Percentiles rank a stretch among this genome's conserved stretches.
phyloP scores from a whole-genome alignment of 805 yeast species.

The Starmerella roubikii region DNA sequence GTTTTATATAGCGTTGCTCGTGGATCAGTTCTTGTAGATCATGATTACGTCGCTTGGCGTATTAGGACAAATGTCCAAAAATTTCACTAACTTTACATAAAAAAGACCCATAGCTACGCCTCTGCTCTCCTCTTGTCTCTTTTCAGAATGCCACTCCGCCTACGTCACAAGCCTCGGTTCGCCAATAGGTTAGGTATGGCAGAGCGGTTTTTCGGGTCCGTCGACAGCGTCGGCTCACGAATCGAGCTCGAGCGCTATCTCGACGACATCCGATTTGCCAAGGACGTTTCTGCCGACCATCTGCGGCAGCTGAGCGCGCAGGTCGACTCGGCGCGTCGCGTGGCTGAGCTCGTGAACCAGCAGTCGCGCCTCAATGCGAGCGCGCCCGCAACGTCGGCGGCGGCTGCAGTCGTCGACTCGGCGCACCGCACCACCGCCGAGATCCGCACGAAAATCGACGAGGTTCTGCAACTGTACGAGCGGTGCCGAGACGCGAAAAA shows the following conservation, averaged over 20 bases:
- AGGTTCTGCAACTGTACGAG: conserved; percentile 13
- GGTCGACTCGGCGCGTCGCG: conserved; percentile 2
- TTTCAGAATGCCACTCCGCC: no score
- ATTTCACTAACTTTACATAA: no score
- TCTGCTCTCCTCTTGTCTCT: no score
- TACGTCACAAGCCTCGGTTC: no score
- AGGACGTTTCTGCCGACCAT: conserved; percentile 5
- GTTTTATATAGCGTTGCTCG: no score
- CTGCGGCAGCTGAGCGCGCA: conserved; percentile 5
- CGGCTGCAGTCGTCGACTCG: conserved; percentile 7
- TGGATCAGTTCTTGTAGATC: no score
- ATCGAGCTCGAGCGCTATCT: conserved; percentile 16
- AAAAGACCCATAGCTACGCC: no score
- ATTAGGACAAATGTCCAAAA: no score
- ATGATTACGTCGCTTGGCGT: no score
- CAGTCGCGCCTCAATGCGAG: conserved; percentile 8
- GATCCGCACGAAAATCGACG: conserved; percentile 7
- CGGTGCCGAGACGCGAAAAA: conserved; percentile 47
- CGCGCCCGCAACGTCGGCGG: conserved; percentile 9
- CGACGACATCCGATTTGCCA: conserved; percentile 9
- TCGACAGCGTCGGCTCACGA: conserved; percentile 12
- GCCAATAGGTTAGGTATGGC: conserved; percentile 1
- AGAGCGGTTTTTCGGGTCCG: conserved; percentile 1
- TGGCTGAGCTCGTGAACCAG: conserved; percentile 8
- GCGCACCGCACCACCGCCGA: conserved; percentile 11